A percentile compares a stretch with the other conserved stretches of the same genome.
Conservation (phyloP, 2,329 filamentous ascomycete genomes). For the Penicillium digitatum region DNA sequence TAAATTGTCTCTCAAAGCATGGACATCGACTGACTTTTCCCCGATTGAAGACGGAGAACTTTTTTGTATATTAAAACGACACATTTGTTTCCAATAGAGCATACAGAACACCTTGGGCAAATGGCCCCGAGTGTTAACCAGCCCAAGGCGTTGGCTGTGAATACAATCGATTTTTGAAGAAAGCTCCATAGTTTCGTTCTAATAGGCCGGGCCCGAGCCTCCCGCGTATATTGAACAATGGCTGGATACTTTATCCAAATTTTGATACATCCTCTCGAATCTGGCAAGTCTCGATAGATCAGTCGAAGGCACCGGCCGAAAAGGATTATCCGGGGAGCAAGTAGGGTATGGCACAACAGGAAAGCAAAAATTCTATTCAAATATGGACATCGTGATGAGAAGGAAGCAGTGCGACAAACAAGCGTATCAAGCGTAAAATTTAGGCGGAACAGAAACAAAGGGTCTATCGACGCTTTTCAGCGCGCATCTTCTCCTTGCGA, state of each 20-base stretch:
- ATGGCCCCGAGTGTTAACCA: background rate
- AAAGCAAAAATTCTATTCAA: conserved; percentile 2
- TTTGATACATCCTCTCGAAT: background rate
- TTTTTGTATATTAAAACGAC: conserved; percentile 10
- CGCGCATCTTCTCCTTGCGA: conserved; percentile 51
- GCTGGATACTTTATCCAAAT: background rate
- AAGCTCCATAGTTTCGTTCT: background rate
- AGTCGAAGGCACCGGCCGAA: background rate
- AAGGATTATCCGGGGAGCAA: background rate
- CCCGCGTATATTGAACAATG: background rate
- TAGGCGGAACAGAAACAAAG: conserved; percentile 5
- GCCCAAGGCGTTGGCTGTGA: conserved; percentile 2
- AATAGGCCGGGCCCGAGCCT: background rate
- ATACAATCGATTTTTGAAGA: background rate
- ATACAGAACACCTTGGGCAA: background rate
- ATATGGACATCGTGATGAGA: conserved; percentile 2
- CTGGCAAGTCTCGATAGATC: background rate
- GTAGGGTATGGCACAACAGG: background rate
- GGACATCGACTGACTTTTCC: background rate
- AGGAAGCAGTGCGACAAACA: conserved; percentile 14
- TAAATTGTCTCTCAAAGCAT: background rate
- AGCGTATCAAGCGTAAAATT: conserved; percentile 12
- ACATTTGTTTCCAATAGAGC: conserved; percentile 9
- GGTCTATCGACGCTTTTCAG: conserved; percentile 36
- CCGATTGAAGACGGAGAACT: background rate